These are phyloP conservation scores for Pseudomonodictys pantanalensis DNA, from an alignment of 495 filamentous ascomycete genomes.

Conservation along the genomic window DNA sequence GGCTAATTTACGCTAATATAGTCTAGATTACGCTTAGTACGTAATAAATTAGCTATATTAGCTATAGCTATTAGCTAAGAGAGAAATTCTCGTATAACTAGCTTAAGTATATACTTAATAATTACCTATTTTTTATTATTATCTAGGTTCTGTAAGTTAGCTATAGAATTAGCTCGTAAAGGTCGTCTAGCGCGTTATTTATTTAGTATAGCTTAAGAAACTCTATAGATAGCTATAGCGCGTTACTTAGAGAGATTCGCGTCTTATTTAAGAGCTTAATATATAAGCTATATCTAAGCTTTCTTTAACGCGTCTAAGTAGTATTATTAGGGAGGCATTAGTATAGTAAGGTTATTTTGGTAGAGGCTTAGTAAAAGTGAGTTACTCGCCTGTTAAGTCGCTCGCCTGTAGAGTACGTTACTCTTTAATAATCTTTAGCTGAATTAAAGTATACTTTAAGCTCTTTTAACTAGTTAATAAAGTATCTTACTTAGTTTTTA, in stretches of 20 bases:
- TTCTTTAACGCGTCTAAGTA: not conserved
- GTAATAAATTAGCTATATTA: not conserved
- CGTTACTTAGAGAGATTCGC: not conserved
- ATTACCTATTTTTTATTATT: not conserved
- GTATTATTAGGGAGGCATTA: not conserved
- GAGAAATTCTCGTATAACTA: conserved; percentile 2
- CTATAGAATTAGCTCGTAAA: not conserved
- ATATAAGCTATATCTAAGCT: not conserved
- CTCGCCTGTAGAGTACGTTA: no score
- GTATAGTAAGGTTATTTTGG: not conserved
- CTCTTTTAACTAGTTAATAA: no score
- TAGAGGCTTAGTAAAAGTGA: not conserved
- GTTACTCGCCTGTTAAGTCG: no score
- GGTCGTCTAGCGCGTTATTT: not conserved
- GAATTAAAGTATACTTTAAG: no score
- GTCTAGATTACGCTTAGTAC: not conserved
- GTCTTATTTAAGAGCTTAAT: not conserved
- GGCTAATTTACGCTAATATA: not conserved
- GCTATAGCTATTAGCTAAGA: not conserved
- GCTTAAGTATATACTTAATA: not conserved
- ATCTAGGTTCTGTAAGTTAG: not conserved
- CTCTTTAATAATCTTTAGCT: no score
- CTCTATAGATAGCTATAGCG: not conserved
- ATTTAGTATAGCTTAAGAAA: conserved; percentile 3
- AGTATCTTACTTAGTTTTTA: no score